Conservation (phyloP, 2,329 filamentous ascomycete species). For the Apiospora pterosperma region DNA sequence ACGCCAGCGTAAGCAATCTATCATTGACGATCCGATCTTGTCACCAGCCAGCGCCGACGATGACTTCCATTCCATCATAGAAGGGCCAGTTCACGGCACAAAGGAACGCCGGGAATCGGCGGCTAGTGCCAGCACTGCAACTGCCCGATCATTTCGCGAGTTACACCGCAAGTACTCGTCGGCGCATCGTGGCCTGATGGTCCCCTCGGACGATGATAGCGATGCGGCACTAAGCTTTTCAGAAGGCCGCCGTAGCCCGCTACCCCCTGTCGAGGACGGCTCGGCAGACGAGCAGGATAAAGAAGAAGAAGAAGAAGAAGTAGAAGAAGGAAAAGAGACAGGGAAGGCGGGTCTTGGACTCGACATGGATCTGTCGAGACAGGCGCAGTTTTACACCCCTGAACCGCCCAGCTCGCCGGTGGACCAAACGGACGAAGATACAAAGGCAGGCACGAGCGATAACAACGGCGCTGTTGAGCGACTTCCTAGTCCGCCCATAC, state of each 20-base stretch:
- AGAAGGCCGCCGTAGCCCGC: slow-evolving; percentile 53
- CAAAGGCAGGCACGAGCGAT: slow-evolving; percentile 13
- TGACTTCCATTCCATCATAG: slow-evolving; percentile 52
- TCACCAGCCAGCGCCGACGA: slow-evolving; percentile 38
- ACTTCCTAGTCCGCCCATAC: slow-evolving; percentile 30
- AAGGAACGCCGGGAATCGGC: slow-evolving; percentile 55
- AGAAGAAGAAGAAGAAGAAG: slow-evolving; percentile 24
- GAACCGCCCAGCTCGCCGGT: slow-evolving; percentile 34
- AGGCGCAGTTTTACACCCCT: slow-evolving; percentile 38
- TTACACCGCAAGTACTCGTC: slow-evolving; percentile 58
- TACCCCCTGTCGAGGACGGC: slow-evolving; percentile 48
- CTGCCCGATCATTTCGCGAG: slow-evolving; percentile 62
- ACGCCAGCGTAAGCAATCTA: slow-evolving; percentile 55
- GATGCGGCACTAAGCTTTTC: slow-evolving; percentile 59
- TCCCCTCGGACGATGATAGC: slow-evolving; percentile 57
- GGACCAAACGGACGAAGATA: slow-evolving; percentile 16
- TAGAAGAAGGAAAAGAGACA: slow-evolving; percentile 20
- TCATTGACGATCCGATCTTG: slow-evolving; percentile 36
- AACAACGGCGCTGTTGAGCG: slow-evolving; percentile 17
- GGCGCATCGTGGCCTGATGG: slow-evolving; percentile 40
- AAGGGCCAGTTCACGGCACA: slow-evolving; percentile 35
- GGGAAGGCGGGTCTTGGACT: not conserved
- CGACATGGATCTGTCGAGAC: slow-evolving; percentile 15
- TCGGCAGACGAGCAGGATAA: slow-evolving; percentile 20
- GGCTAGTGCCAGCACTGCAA: slow-evolving; percentile 64